Evolutionary conservation across 2,329 filamentous ascomycete genomes (phyloP), one percentile per base, ranked within the genome.

Genomic region (Sporothrix pseudoabietina): DNA sequence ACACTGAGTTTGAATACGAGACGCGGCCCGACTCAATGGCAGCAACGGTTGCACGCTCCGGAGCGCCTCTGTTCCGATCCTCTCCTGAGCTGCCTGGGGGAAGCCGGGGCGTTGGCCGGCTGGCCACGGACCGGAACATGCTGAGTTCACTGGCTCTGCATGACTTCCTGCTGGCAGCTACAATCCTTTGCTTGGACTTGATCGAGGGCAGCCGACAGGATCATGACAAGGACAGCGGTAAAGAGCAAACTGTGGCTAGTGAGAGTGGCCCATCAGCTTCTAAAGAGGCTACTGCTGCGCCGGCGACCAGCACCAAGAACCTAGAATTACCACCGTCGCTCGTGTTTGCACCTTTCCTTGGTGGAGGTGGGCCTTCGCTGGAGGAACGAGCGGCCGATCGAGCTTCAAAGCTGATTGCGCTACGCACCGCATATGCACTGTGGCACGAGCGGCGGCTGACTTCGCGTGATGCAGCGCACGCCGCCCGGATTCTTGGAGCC

Each of bases 151-250:
- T 91, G 4, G 84, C 86, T 2, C 83, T 87, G 66, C 87, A 89
- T 65, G 88, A 91, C 77, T 91, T 88, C 70, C 80, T 91, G 69
- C 83, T 91, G 3, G 88, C 88, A 0, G 85, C 87, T 66, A 89
- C 89, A 83, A 84, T 91, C 16, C 76, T 91, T 4, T 90, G 87
- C 75, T 80, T 91, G 22, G 80, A 85, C 52, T 77, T 85, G 39
- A 82, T 84, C 8, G 77, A 76, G 19, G 81, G 80, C 4, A 79
- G 77, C 77, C 75, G 19, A 81, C 79, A 77, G 12, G 77, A 79
- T 12, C 5, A 54, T 4, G 39, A 41, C 6, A 55, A 35, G 19
- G 59, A 30, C 12, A 32, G 14, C 12, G 44, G 22, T 9, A 32
- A 8, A 30, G 39, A 32, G 32, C 30, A 35, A 6, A 30, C 12